A percentile compares a stretch with the other conserved stretches of the same genome.
These are phyloP conservation scores for Ophiostoma angusticollis DNA, from an alignment of 2,329 filamentous ascomycete genomes.

Conservation along the genomic window DNA sequence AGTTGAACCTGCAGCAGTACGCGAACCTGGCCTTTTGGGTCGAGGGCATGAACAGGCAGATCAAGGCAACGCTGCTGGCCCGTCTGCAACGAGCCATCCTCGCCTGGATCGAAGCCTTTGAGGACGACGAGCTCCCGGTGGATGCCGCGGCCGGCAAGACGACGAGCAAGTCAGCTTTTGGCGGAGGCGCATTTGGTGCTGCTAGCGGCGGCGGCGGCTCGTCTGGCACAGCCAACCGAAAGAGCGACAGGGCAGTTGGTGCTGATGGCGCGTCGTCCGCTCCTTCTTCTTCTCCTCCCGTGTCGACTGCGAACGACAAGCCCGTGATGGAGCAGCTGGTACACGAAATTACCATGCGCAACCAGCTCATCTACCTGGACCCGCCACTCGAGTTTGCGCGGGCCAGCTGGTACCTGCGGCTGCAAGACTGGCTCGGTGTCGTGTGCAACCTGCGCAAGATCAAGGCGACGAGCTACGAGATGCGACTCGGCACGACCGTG, in stretches of 20 bases:
- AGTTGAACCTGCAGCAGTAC: constrained; percentile 91
- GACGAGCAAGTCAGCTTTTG: constrained; percentile 9
- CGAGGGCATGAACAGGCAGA: constrained; percentile 68
- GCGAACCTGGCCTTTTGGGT: constrained; percentile 91
- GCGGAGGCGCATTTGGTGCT: background rate
- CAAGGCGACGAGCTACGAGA: constrained; percentile 90
- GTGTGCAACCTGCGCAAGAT: constrained; percentile 89
- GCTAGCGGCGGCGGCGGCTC: background rate
- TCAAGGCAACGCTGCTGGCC: constrained; percentile 66
- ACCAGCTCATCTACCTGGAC: constrained; percentile 93
- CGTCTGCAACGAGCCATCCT: constrained; percentile 75
- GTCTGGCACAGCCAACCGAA: too few relatives aligned
- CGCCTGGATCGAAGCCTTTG: constrained; percentile 79
- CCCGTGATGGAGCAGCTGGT: constrained; percentile 62
- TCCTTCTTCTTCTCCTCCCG: constrained; percentile 21
- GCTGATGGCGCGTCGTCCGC: constrained; percentile 36
- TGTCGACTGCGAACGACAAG: constrained; percentile 28
- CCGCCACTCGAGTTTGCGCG: constrained; percentile 84
- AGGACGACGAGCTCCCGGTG: constrained; percentile 39
- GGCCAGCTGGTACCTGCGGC: constrained; percentile 83
- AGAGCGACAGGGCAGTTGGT: too few relatives aligned
- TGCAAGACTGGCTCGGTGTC: constrained; percentile 86
- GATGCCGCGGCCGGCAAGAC: constrained; percentile 28
- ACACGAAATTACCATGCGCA: constrained; percentile 93
- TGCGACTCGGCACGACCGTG: constrained; percentile 59